Base-by-base conservation (phyloP, 2,329 filamentous ascomycete species). In the Ilyonectria robusta region DNA sequence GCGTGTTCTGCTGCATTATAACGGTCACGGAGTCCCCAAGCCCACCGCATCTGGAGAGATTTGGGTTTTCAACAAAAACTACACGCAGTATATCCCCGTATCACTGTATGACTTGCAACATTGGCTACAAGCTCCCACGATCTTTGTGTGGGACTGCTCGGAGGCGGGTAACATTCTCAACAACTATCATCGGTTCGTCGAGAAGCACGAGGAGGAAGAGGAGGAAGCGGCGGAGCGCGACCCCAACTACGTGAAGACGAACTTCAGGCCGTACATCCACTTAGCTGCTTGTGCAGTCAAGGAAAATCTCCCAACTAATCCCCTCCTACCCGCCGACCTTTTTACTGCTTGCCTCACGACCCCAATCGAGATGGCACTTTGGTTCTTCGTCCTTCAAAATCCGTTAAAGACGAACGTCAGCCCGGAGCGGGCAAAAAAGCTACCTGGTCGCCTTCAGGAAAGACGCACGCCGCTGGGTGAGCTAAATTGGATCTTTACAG, bases 61-160 rank as follows among this genome's bases (percentile, higher is more conserved):
- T 21, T 99, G 96, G 96, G 97, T 98, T 6, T 99, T 99, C 81
- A 99, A 99, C 82, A 95, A 96, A 75, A 98, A 94, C 73, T 99
- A 98, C 79, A 99, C 96, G 0, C 96, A 99, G 81, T 99, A 99
- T 78, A 99, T 99, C 47, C 96, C 96, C 0, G 93, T 99, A 48
- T 97, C 95, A 1, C 84, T 99, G 9, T 98, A 97, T 76, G 96
- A 99, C 78, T 84, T 99, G 50, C 95, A 98, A 81, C 92, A 93
- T 65, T 99, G 96, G 96, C 89, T 99, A 8, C 94, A 95, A 69
- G 95, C 95, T 0, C 96, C 96, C 0, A 97, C 95, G 67, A 91
- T 99, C 48, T 99, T 97, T 77, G 96, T 99, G 37, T 99, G 97
- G 88, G 96, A 99, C 81, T 98, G 96, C 77, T 98, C 95, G 17